Base-by-base conservation (phyloP, 352 stramenopile species). In the Pythium aquatile region DNA sequence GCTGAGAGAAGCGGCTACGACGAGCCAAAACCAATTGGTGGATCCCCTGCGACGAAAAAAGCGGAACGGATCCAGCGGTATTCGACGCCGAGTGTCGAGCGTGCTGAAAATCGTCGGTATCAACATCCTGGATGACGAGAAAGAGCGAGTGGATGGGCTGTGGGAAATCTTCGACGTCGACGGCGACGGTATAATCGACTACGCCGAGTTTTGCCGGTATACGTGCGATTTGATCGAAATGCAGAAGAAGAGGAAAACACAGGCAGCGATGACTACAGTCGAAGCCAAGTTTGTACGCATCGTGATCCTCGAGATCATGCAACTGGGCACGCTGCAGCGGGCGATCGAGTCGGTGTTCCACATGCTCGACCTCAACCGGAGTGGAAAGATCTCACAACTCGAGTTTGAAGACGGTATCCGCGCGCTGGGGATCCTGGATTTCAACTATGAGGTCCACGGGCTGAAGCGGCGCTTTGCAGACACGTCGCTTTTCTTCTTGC, bases 371-470 rank as follows among this genome's bases (percentile, higher is more conserved):
- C 49, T 65, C 2, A 83, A 83, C 48, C 63, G 55, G 11, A 78
- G 70, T 29, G 75, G 75, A 0, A 64, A 72, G 52, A 75, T 83
- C 13, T 80, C 75, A 10, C 58, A 77, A 33, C 39, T 77, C 11
- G 75, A 83, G 52, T 83, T 83, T 40, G 61, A 75, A 52, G 71
- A 79, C 17, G 75, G 75, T 3, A 73, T 83, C 28, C 67, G 70
- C 13, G 73, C 70, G 13, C 65, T 83, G 5, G 75, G 75, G 5
- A 74, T 83, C 49, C 47, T 81, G 60, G 70, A 75, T 14, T 83
- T 73, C 68, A 83, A 83, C 49, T 80, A 75, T 57, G 65, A 79
- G 51, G 75, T 83, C 8, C 75, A 83, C 48, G 75, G 75, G 10
- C 66, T 56, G 16, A 78, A 80, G 44, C 63, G 75, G n/a, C 55